phyloP scores from a whole-genome alignment of 1,284 basidiomycete genomes.

The Xerocomus amazonicus region DNA sequence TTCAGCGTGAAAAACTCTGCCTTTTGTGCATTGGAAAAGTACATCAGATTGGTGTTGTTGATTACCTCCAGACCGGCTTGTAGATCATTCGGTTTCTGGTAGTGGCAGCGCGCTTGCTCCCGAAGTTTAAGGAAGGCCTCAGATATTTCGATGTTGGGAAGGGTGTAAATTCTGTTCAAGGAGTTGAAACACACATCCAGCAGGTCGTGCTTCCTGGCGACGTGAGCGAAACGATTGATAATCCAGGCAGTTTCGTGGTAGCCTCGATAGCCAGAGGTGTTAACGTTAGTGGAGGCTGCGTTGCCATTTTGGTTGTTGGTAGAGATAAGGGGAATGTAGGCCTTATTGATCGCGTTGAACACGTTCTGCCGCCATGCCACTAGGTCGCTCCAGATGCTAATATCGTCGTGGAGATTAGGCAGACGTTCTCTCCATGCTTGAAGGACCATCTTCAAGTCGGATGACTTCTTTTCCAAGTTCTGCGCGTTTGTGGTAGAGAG shows the following conservation, averaged over 20 bases:
- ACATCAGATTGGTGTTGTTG: constrained; percentile 99
- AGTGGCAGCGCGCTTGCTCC: constrained; percentile 99
- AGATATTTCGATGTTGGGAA: constrained; percentile 99
- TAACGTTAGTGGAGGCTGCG: constrained; percentile 54
- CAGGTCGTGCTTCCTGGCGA: constrained; percentile 95
- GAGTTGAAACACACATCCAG: constrained; percentile 95
- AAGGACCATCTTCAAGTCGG: constrained; percentile 93
- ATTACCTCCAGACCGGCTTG: constrained; percentile 96
- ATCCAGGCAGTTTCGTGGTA: constrained; percentile 99
- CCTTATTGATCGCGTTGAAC: constrained; percentile 93
- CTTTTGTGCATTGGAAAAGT: constrained; percentile 93
- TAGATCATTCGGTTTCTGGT: constrained; percentile 92
- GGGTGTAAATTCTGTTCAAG: constrained; percentile 96
- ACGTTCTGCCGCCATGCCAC: constrained; percentile 97
- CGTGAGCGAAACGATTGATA: constrained; percentile 99
- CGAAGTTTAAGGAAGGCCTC: constrained; percentile 99
- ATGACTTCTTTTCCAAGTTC: constrained; percentile 93
- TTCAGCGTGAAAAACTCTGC: constrained; percentile 99
- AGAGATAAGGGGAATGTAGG: constrained; percentile 88
- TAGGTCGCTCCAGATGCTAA: constrained; percentile 98
- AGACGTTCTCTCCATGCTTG: constrained; percentile 97
- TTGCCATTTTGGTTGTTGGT: constrained; percentile 47
- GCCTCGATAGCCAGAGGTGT: constrained; percentile 95
- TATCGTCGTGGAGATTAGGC: constrained; percentile 96
- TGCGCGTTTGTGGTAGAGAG: constrained; percentile 82